Evolutionary conservation across 2,329 filamentous ascomycete species (phyloP).

Genomic region (Epichloe uncinata): DNA sequence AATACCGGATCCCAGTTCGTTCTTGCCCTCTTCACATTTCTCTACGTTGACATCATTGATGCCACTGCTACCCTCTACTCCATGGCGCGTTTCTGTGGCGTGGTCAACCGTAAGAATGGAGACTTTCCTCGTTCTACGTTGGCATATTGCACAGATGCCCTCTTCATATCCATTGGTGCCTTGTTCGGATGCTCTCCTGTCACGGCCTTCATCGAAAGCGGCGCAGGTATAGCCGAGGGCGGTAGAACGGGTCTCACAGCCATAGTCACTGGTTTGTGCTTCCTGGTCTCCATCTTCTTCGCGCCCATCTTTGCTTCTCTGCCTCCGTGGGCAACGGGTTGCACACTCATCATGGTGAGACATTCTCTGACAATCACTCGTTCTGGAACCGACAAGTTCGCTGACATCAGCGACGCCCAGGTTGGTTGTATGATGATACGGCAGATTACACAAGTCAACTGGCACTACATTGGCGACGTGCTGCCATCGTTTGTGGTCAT

Average conservation of each 20-base stretch:
- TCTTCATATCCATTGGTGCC: conserved; percentile 57
- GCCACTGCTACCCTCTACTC: conserved; percentile 66
- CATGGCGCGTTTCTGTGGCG: conserved; percentile 65
- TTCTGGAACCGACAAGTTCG: neutral
- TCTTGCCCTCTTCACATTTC: conserved; percentile 61
- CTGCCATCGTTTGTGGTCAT: conserved; percentile 65
- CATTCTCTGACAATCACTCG: neutral
- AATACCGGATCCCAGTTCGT: conserved; percentile 48
- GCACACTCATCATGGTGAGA: conserved; percentile 51
- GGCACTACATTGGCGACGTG: conserved; percentile 62
- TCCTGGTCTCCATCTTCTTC: conserved; percentile 60
- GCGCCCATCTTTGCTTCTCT: conserved; percentile 66
- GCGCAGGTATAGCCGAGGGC: conserved; percentile 63
- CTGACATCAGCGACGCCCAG: conserved; percentile 17
- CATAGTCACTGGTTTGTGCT: conserved; percentile 55
- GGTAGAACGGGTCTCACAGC: conserved; percentile 61
- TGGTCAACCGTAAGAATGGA: conserved; percentile 50
- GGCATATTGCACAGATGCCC: conserved; percentile 61
- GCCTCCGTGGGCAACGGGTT: conserved; percentile 65
- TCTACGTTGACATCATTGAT: conserved; percentile 71
- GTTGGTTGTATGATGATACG: conserved; percentile 70
- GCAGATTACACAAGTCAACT: conserved; percentile 62
- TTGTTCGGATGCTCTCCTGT: conserved; percentile 58
- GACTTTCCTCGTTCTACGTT: conserved; percentile 78
- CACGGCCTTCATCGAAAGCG: conserved; percentile 64